Conservation (phyloP, 1,284 basidiomycete species). For the Malassezia restricta region DNA sequence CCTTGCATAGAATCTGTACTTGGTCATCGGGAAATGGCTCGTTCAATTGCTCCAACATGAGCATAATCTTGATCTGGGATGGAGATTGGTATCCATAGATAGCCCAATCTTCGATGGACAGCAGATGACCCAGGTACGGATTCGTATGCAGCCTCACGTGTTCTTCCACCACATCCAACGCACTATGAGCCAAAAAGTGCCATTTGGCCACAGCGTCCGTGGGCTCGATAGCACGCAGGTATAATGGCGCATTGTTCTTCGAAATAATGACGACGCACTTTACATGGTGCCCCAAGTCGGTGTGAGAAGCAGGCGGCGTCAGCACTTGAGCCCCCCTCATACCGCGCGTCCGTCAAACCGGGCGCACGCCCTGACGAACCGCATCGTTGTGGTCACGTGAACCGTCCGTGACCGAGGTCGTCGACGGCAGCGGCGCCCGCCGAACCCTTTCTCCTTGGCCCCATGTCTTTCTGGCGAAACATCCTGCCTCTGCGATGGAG, state of each 20-base stretch:
- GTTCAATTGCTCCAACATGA: conserved; percentile 10
- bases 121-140: conserved; percentile 12
- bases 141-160: background rate
- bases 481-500: background rate
- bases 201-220: conserved; percentile 5
- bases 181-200: conserved; percentile 15
- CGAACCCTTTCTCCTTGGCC: too few relatives aligned
- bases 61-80: conserved; percentile 14
- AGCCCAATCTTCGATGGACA: conserved; percentile 11
- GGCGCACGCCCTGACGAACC: too few relatives aligned
- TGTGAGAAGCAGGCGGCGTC: too few relatives aligned
- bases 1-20: conserved; percentile 2
- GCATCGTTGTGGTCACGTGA: too few relatives aligned
- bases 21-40: conserved; percentile 6
- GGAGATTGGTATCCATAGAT: conserved; percentile 17
- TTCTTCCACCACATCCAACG: conserved; percentile 17
- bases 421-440: too few relatives aligned
- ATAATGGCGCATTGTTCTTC: conserved; percentile 1
- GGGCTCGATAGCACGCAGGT: background rate
- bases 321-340: too few relatives aligned
- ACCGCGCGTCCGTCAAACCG: too few relatives aligned
- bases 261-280: conserved; percentile 12
- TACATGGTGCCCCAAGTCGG: background rate
- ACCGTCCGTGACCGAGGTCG: too few relatives aligned
- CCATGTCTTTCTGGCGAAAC: conserved; percentile 1